Evolutionary conservation across 495 filamentous ascomycete species (phyloP).

Genomic region (Penicillium desertorum): DNA sequence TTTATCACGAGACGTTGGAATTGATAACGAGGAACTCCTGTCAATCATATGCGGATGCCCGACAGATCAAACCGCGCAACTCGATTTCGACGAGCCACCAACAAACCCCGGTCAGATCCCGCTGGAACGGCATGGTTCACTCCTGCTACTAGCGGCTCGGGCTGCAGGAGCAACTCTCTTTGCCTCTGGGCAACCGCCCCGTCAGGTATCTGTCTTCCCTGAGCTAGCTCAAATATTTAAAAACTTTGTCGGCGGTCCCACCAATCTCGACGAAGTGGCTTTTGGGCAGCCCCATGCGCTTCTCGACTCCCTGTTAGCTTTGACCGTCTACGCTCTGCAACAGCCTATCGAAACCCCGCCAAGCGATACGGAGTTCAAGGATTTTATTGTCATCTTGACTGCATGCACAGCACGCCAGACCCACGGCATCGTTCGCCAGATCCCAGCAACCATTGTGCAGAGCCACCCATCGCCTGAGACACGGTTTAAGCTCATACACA

Average conservation of each 20-base stretch:
- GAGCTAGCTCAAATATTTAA: conserved; percentile 59
- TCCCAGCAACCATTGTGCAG: conserved; percentile 72
- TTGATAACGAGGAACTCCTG: conserved; percentile 54
- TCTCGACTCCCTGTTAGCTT: conserved; percentile 41
- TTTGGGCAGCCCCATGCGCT: conserved; percentile 46
- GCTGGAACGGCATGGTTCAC: conserved; percentile 67
- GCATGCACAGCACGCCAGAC: conserved; percentile 64
- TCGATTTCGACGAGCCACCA: conserved; percentile 45
- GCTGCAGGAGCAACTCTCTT: conserved; percentile 45
- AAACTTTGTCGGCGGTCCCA: conserved; percentile 56
- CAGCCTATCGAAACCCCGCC: conserved; percentile 23
- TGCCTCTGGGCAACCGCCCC: conserved; percentile 28
- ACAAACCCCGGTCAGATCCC: conserved; percentile 62
- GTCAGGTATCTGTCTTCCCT: conserved; percentile 59
- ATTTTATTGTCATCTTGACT: conserved; percentile 59
- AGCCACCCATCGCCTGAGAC: conserved; percentile 68
- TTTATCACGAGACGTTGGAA: conserved; percentile 67
- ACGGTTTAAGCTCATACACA: conserved; percentile 73
- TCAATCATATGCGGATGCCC: conserved; percentile 37
- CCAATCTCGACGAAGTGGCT: conserved; percentile 37
- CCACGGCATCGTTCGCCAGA: conserved; percentile 70
- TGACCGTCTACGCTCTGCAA: conserved; percentile 36
- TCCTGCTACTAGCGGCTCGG: conserved; percentile 58
- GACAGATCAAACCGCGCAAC: conserved; percentile 39
- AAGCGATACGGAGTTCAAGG: conserved; percentile 35